Evolutionary conservation across 306 rosid genomes (phyloP).

Genomic region (Morella rubra): DNA sequence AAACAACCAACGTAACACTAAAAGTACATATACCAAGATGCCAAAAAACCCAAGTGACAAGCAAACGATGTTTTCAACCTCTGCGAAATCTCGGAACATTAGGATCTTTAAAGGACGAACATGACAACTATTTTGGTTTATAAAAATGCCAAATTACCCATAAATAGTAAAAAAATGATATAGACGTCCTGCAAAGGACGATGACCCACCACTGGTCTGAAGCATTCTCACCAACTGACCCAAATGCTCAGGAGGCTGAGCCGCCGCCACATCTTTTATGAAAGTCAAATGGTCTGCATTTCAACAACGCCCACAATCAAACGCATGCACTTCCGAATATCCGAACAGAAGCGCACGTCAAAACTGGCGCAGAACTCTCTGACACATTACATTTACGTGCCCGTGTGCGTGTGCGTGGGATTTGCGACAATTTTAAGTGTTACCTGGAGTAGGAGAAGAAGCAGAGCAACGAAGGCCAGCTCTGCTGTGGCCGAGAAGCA

Average conservation of each 20-base stretch:
- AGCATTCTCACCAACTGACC: slow-evolving; percentile 57
- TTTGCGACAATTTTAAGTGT: background rate
- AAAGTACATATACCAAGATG: background rate
- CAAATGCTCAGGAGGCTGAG: slow-evolving; percentile 80
- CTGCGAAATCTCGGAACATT: background rate
- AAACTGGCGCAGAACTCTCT: background rate
- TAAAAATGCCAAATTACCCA: background rate
- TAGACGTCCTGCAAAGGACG: slow-evolving; percentile 11
- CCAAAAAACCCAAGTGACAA: background rate
- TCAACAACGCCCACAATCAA: background rate
- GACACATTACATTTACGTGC: background rate
- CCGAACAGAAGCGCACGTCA: background rate
- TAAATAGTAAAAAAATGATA: background rate
- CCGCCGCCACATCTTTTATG: slow-evolving; percentile 75
- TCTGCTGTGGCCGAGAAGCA: slow-evolving; percentile 48
- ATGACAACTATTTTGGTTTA: background rate
- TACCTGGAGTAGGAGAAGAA: slow-evolving; percentile 43
- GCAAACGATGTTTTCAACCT: background rate
- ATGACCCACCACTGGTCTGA: slow-evolving; percentile 66
- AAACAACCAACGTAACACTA: background rate
- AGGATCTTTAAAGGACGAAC: background rate
- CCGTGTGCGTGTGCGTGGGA: background rate
- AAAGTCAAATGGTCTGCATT: slow-evolving; percentile 74
- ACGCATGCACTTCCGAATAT: background rate
- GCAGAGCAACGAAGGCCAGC: slow-evolving; percentile 49